Evolutionary conservation across 1,284 basidiomycete genomes (phyloP), one percentile per base, ranked within the genome.

Genomic region (Rhodotorula mucilaginosa): DNA sequence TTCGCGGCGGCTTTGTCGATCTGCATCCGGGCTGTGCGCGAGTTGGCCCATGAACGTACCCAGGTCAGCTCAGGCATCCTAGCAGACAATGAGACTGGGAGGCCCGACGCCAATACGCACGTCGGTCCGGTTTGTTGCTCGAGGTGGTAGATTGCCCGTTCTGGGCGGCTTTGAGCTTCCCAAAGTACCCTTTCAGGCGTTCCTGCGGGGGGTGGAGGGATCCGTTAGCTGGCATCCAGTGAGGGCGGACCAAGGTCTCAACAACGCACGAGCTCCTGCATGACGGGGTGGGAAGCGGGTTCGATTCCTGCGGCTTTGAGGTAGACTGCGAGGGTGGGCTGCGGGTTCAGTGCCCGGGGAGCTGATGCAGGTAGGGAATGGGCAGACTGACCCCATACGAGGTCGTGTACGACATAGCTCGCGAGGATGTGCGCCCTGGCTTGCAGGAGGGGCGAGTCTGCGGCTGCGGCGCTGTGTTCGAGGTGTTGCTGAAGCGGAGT

Each of bases 351-450:
- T 34, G 34, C 31, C 8, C 18, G 13, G 26, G 26, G 39, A 3
- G 3, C 13, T 13, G 6, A 7, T 16, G 3, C 26, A 5, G n/a
- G 3, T 29, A 62, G 39, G 12, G 39, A 10, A 7, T 10, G 51
- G 2, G 23, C n/a, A 13, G 15, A 83, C 87, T 72, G 73, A 91
- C 91, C 88, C 82, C 91, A 92, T n/a, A 91, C 82, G 23, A 92
- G 84, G 80, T 91, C 90, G 76, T 92, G 90, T 5, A 90, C 84
- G n/a, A 90, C 82, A 80, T 92, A 92, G 18, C 89, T 88, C 46
- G 91, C 79, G 49, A 87, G 83, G 10, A 88, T 87, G 72, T 92
- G 88, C 13, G 91, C 80, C 79, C 91, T 90, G 44, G 90, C 90
- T 78, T 90, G 88, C 73, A 91, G 88, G n/a, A 92, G 83, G 5